phyloP scores from a whole-genome alignment of 768 basidiomycete genomes.

The Psilocybe subaeruginosa region DNA sequence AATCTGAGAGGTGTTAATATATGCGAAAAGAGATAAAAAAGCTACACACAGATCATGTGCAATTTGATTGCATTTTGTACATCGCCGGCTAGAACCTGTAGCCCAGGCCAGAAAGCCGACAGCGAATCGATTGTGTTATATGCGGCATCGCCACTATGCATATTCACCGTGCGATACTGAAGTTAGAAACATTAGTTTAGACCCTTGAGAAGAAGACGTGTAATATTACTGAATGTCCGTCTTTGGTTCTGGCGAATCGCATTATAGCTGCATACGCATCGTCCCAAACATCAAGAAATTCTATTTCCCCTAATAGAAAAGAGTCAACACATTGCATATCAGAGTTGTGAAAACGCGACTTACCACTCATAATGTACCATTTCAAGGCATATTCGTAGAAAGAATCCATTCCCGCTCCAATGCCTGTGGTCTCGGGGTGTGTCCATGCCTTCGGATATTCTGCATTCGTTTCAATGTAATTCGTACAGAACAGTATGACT shows the following conservation, averaged over 20 bases:
- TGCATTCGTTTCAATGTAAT: background rate
- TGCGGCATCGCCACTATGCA: slow-evolving; percentile 72
- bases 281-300: slow-evolving; percentile 84
- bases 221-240: slow-evolving; percentile 83
- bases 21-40: background rate
- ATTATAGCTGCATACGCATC: slow-evolving; percentile 84
- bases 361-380: slow-evolving; percentile 88
- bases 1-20: slow-evolving; percentile 52
- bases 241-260: slow-evolving; percentile 78
- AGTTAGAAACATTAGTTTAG: background rate
- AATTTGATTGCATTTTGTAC: slow-evolving; percentile 88
- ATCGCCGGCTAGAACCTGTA: slow-evolving; percentile 88
- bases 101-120: slow-evolving; percentile 96
- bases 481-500: slow-evolving; percentile 22
- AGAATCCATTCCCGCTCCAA: slow-evolving; percentile 95
- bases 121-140: slow-evolving; percentile 90
- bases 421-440: slow-evolving; percentile 73
- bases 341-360: slow-evolving; percentile 5
- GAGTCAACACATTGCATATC: background rate
- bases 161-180: slow-evolving; percentile 87
- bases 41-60: slow-evolving; percentile 78
- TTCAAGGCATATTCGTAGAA: slow-evolving; percentile 95
- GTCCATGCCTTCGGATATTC: slow-evolving; percentile 64
- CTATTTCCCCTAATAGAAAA: slow-evolving; percentile 64
- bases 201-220: background rate